Percentiles rank a stretch among this genome's conserved stretches.
phyloP scores from a whole-genome alignment of 192 early-diverging fungal genomes.

The Backusella morwellensis region DNA sequence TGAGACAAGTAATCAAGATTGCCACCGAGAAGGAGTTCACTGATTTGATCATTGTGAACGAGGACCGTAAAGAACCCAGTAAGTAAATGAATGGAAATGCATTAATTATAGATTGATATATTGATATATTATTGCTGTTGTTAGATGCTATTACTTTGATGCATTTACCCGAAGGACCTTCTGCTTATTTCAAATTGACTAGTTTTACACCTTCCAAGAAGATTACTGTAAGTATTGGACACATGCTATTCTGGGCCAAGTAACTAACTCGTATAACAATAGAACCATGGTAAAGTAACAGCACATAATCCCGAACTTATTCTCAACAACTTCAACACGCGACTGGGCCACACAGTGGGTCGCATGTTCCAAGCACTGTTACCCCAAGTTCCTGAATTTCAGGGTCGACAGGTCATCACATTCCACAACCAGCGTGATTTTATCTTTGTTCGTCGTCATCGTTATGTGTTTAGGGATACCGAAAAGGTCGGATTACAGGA shows the following conservation, averaged over 20 bases:
- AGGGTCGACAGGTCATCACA: constrained; percentile 91
- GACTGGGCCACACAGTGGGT: constrained; percentile 95
- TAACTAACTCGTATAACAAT: neutral
- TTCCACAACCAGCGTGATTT: constrained; percentile 99
- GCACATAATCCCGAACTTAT: constrained; percentile 94
- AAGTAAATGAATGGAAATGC: constrained; percentile 24
- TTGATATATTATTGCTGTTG: too few relatives aligned
- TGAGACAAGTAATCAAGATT: constrained; percentile 89
- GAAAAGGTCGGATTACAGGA: constrained; percentile 90
- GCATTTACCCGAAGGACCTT: constrained; percentile 95
- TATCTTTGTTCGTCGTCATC: constrained; percentile 96
- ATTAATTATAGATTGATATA: too few relatives aligned
- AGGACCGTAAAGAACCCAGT: constrained; percentile 91
- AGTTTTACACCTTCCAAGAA: constrained; percentile 74
- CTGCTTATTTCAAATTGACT: constrained; percentile 93
- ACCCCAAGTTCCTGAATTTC: constrained; percentile 96
- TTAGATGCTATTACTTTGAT: constrained; percentile 82
- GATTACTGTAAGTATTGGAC: constrained; percentile 49
- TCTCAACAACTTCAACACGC: constrained; percentile 96
- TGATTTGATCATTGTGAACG: constrained; percentile 91
- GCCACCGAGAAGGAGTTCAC: constrained; percentile 89
- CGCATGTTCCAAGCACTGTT: constrained; percentile 95
- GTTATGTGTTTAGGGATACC: constrained; percentile 86
- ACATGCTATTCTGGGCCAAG: neutral
- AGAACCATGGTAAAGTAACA: constrained; percentile 75